Conservation (phyloP, 228 moss, liverwort and hornwort genomes). For the Sphagnum fallax region DNA sequence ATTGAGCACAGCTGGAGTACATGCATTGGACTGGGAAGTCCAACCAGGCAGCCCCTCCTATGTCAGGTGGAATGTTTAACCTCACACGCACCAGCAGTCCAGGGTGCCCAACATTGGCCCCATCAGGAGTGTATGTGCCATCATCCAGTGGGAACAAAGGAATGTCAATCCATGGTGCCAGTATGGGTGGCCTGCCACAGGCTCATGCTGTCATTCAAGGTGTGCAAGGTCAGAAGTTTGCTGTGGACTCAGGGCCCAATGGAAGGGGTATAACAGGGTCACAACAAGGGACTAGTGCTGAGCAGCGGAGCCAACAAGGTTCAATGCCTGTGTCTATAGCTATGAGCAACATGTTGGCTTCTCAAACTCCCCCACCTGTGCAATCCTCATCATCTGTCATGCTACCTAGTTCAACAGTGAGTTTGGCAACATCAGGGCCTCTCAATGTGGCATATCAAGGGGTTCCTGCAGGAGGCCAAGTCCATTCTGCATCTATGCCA, state of each 20-base stretch:
- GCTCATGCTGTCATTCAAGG: not conserved
- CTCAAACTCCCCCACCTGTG: conserved; percentile 32
- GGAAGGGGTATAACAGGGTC: conserved; percentile 27
- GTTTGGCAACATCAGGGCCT: conserved; percentile 2
- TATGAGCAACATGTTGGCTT: conserved; percentile 10
- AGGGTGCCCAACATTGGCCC: conserved; percentile 22
- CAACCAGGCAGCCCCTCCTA: conserved; percentile 35
- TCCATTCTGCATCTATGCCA: conserved; percentile 9
- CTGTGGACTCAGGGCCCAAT: conserved; percentile 20
- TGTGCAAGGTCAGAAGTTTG: conserved; percentile 17
- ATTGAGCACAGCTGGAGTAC: conserved; percentile 33
- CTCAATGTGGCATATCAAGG: conserved; percentile 6
- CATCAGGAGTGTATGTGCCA: conserved; percentile 42
- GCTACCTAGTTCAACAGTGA: conserved; percentile 10
- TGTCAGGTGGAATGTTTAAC: conserved; percentile 62
- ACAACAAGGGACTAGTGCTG: conserved; percentile 21
- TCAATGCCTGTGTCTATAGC: conserved; percentile 18
- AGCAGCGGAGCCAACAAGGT: conserved; percentile 8
- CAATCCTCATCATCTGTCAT: conserved; percentile 1
- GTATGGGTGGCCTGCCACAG: conserved; percentile 29
- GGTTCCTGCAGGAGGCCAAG: conserved; percentile 11
- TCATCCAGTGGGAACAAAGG: conserved; percentile 39
- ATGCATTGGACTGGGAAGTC: conserved; percentile 67
- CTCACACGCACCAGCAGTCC: conserved; percentile 49
- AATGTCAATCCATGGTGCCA: conserved; percentile 29